Conservation (phyloP, 495 filamentous ascomycete species). For the Rhypophila decipiens region DNA sequence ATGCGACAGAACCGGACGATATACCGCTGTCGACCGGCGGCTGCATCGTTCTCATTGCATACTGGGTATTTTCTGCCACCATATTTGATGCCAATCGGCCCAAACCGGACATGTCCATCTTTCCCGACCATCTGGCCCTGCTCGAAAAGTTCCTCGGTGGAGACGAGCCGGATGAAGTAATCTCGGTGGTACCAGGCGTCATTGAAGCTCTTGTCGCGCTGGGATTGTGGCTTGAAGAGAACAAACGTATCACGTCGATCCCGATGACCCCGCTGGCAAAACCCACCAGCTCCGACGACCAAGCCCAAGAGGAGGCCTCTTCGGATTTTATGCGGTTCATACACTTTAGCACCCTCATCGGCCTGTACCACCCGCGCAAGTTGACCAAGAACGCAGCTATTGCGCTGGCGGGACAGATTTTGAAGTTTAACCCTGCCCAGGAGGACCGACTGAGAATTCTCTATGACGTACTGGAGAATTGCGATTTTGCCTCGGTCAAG, state of each 20-base stretch:
- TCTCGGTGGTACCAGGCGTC: conserved; percentile 28
- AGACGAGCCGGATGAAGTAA: conserved; percentile 32
- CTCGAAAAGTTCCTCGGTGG: conserved; percentile 53
- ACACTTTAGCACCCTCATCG: conserved; percentile 57
- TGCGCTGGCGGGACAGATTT: conserved; percentile 60
- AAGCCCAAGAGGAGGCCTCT: conserved; percentile 15
- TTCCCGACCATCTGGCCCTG: conserved; percentile 57
- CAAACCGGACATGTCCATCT: conserved; percentile 47
- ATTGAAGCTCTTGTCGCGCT: conserved; percentile 45
- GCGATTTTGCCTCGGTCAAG: conserved; percentile 68
- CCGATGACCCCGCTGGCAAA: conserved; percentile 13
- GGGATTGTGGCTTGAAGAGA: conserved; percentile 44
- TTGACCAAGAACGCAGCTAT: conserved; percentile 68
- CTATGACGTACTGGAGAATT: conserved; percentile 72
- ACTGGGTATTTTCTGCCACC: conserved; percentile 46
- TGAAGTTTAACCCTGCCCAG: conserved; percentile 72
- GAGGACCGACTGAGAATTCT: conserved; percentile 68
- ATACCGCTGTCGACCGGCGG: conserved; percentile 72
- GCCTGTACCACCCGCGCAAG: conserved; percentile 61
- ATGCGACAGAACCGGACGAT: conserved; percentile 46
- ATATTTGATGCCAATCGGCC: conserved; percentile 44
- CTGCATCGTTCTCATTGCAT: conserved; percentile 56
- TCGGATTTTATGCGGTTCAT: conserved; percentile 48
- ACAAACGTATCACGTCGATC: conserved; percentile 19
- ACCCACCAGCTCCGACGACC: background rate